Evolutionary conservation across 108 stramenopile species (phyloP).

Genomic region (Mediolabrus comicus): DNA sequence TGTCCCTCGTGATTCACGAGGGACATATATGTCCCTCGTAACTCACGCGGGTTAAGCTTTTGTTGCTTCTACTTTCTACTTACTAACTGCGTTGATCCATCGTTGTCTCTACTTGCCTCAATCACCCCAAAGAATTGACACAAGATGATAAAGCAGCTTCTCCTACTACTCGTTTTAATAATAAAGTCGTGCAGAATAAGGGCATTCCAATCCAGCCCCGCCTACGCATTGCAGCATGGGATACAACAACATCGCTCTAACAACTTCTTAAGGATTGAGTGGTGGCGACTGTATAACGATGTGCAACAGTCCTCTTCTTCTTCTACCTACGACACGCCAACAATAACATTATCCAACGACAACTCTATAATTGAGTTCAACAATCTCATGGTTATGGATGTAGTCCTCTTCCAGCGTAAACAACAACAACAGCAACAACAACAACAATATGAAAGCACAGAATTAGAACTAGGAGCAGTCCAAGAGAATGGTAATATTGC

Average conservation of each 20-base stretch:
- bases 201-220: neutral
- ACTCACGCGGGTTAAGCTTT: too few relatives aligned
- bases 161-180: neutral
- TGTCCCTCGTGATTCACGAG: too few relatives aligned
- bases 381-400: conserved; percentile 38
- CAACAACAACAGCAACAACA: conserved; percentile 14
- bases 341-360: neutral
- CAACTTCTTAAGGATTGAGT: too few relatives aligned
- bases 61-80: too few relatives aligned
- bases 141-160: too few relatives aligned
- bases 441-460: conserved; percentile 2
- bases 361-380: conserved; percentile 17
- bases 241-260: too few relatives aligned
- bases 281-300: neutral
- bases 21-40: too few relatives aligned
- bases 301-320: neutral
- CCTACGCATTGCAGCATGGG: too few relatives aligned
- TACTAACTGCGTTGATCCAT: too few relatives aligned
- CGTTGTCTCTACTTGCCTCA: too few relatives aligned
- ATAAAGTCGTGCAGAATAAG: neutral
- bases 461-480: conserved; percentile 57
- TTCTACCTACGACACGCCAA: neutral
- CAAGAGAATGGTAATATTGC: conserved; percentile 69
- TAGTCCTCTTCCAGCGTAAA: conserved; percentile 25
- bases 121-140: too few relatives aligned